Percentiles rank a stretch among this genome's conserved stretches.
Evolutionary conservation across 2,329 filamentous ascomycete species (phyloP).

Genomic region (Phialophora macrospora): DNA sequence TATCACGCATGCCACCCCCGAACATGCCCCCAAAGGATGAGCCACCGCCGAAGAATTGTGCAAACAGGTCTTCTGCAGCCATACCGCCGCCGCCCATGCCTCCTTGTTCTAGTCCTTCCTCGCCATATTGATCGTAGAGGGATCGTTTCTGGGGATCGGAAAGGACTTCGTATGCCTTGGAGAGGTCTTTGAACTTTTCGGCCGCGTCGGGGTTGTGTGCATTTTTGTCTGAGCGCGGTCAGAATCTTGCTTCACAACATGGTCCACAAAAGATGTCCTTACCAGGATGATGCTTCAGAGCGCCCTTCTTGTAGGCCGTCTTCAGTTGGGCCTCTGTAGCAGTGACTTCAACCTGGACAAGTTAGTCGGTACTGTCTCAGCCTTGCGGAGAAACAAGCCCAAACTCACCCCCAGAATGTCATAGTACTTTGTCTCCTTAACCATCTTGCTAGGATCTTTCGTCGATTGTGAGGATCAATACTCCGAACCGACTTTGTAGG

Average conservation of each 20-base stretch:
- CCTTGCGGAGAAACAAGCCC: constrained; percentile 8
- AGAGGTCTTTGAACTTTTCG: constrained; percentile 98
- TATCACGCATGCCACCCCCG: constrained; percentile 78
- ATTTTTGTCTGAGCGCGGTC: constrained; percentile 79
- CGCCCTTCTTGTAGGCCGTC: constrained; percentile 90
- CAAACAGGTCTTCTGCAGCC: constrained; percentile 94
- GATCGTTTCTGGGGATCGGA: constrained; percentile 89
- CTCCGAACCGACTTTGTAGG: background rate
- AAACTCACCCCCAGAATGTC: constrained; percentile 54
- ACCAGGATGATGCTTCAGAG: constrained; percentile 86
- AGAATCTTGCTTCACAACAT: constrained; percentile 7
- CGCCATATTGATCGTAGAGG: constrained; percentile 96
- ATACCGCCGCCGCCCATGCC: constrained; percentile 81
- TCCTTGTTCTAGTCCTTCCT: constrained; percentile 92
- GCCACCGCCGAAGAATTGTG: constrained; percentile 86
- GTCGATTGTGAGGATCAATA: constrained; percentile 4
- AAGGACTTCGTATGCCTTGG: constrained; percentile 92
- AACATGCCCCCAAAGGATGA: constrained; percentile 75
- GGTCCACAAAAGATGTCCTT: constrained; percentile 55
- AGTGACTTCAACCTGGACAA: constrained; percentile 70
- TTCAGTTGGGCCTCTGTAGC: constrained; percentile 84
- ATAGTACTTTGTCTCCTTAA: constrained; percentile 58
- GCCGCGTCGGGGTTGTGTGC: constrained; percentile 88
- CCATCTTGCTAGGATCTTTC: constrained; percentile 47
- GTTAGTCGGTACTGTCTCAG: constrained; percentile 37